Percentiles rank a stretch among this genome's conserved stretches.
Conservation (phyloP, 768 basidiomycete species). For the Sutorius australiensis region DNA sequence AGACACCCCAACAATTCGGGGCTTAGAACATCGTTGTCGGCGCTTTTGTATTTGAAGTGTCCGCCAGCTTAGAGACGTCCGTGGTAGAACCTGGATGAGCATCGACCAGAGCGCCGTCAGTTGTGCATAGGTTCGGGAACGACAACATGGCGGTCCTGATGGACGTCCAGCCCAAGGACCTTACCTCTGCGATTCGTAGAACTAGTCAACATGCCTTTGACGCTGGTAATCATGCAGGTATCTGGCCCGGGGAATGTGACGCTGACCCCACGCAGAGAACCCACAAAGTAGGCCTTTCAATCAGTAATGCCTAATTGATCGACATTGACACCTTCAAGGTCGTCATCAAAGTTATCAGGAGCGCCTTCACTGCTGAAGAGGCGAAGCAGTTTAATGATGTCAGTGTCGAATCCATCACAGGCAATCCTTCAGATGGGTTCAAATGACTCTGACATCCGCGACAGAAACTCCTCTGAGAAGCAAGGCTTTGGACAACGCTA, state of each 20-base stretch:
- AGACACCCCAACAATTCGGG: too few relatives aligned
- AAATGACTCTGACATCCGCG: not conserved
- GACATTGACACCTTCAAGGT: slow-evolving; percentile 9
- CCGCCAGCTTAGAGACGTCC: too few relatives aligned
- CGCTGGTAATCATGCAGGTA: slow-evolving; percentile 20
- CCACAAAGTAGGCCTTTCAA: slow-evolving; percentile 3
- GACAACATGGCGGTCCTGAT: slow-evolving; percentile 13
- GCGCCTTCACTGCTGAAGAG: slow-evolving; percentile 13
- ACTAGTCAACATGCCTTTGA: slow-evolving; percentile 15
- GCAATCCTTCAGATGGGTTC: not conserved
- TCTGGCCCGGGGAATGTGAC: slow-evolving; percentile 23
- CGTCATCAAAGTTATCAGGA: slow-evolving; percentile 28
- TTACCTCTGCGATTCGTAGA: slow-evolving; percentile 14
- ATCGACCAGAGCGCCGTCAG: too few relatives aligned
- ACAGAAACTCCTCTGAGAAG: slow-evolving; percentile 29
- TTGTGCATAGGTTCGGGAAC: too few relatives aligned
- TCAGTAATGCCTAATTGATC: not conserved
- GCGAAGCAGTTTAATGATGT: slow-evolving; percentile 21
- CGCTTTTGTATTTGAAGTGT: too few relatives aligned
- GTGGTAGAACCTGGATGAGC: too few relatives aligned
- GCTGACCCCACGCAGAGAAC: slow-evolving; percentile 7
- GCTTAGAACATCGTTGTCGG: too few relatives aligned
- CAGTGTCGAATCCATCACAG: not conserved
- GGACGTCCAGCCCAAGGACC: slow-evolving; percentile 21
- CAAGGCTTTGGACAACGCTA: slow-evolving; percentile 24